Percentiles rank a stretch among this genome's conserved stretches.
These are phyloP conservation scores for Murraya koenigii DNA, from an alignment of 345 rosid genomes.

Conservation along the genomic window DNA sequence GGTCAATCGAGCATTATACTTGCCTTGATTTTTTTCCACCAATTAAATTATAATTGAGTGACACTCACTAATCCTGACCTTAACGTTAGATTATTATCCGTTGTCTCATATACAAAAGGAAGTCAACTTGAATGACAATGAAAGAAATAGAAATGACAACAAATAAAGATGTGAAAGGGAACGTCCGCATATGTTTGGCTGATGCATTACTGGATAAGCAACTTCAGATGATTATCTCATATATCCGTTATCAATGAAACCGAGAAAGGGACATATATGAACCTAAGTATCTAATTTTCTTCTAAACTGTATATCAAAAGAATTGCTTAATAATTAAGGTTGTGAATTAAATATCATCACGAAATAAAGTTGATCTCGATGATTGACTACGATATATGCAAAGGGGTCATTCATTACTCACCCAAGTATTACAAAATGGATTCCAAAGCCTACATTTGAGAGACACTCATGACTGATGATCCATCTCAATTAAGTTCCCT, in stretches of 20 bases:
- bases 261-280: neutral
- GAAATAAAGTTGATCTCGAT: neutral
- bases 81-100: neutral
- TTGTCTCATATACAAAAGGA: neutral
- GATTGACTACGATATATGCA: neutral
- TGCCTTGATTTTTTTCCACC: neutral
- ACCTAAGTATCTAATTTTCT: neutral
- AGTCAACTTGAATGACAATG: slow-evolving; percentile 9
- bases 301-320: neutral
- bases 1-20: neutral
- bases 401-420: neutral
- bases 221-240: neutral
- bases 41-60: neutral
- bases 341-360: neutral
- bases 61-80: neutral
- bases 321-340: neutral
- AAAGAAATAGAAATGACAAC: neutral
- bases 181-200: neutral
- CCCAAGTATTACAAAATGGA: neutral
- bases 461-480: neutral
- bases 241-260: neutral
- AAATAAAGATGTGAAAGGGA: neutral
- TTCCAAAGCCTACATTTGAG: neutral
- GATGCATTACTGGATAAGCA: neutral
- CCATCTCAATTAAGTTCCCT: neutral